A percentile compares a stretch with the other conserved stretches of the same genome.
These are phyloP conservation scores for Chloroidium sp. DNA, from an alignment of 163 green algal genomes.

Conservation along the genomic window DNA sequence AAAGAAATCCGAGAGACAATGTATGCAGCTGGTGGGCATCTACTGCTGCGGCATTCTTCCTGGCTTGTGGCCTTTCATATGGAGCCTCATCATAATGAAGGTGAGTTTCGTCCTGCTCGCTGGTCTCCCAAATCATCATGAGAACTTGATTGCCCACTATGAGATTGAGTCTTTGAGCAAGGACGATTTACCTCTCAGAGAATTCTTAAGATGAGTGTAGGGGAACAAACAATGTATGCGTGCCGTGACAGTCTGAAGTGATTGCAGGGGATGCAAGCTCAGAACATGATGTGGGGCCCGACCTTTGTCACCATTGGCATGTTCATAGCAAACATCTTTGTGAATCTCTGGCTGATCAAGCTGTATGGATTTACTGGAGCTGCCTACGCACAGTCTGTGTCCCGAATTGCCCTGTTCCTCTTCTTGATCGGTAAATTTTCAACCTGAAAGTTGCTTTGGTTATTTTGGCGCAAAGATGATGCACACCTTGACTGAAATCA, in stretches of 20 bases:
- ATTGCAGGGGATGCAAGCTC: no score
- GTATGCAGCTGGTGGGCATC: background rate
- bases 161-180: no score
- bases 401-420: constrained; percentile 14
- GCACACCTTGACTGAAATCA: no score
- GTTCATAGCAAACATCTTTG: constrained; percentile 23
- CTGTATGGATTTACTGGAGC: constrained; percentile 30
- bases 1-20: no score
- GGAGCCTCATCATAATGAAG: constrained; percentile 20
- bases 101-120: background rate
- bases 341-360: constrained; percentile 27
- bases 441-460: no score
- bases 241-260: no score
- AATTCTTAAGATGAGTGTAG: no score
- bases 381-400: constrained; percentile 14
- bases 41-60: constrained; percentile 24
- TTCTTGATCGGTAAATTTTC: constrained; percentile 11
- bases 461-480: no score
- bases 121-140: no score
- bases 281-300: background rate
- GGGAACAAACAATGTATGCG: no score
- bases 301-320: constrained; percentile 17
- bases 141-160: no score
- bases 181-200: no score
- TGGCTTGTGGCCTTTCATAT: constrained; percentile 39